Evolutionary conservation across 768 basidiomycete genomes (phyloP), one percentile per base, ranked within the genome.

Genomic region (Pholiota molesta): DNA sequence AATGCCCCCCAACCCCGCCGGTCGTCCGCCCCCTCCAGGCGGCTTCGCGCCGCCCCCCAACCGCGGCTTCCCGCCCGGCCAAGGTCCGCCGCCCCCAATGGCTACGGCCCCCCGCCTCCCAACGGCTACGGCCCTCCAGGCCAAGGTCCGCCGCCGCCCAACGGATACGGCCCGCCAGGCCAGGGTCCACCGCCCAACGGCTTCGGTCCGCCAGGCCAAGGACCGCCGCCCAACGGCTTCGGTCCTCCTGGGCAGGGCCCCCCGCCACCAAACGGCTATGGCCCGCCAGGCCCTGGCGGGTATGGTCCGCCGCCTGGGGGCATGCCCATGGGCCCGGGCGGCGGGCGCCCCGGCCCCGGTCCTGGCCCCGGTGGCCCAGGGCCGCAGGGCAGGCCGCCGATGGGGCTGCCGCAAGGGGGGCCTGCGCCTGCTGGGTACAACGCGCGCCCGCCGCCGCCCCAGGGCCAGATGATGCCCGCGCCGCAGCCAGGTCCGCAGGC

Each of bases 21-120:
- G 65, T 49, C 66, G 69, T 52, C 65, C 67, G 39, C 64, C 65
- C 5, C 65, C 71, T n/a, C 62, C 68, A 55, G 64, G 66, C 53
- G 68, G 70, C 2, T 72, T 69, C 31, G 72, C 72, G 33, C 75
- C 77, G 26, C 65, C 69, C 4, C 55, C 62, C 19, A 56, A 60
- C 47, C 63, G 62, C 40, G 65, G 63, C 44, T 75, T 77, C 72
- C 75, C 75, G 1, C 77, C 81, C 21, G 77, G 77, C 8, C 81
- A 81, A 65, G 77, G 76, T 21, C 75, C 75, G 37, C 75, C 75
- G 31, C 79, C 77, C 79, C 78, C 51, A 74, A 74, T 16, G 62
- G 76, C 72, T 59, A 78, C 76, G 63, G 63, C 44, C 72, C 72
- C 39, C 72, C 47, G 26, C 79, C 77, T 21, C 79, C 78, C 51